Conservation (phyloP, 495 filamentous ascomycete genomes). For the Geopyxis carbonaria region DNA sequence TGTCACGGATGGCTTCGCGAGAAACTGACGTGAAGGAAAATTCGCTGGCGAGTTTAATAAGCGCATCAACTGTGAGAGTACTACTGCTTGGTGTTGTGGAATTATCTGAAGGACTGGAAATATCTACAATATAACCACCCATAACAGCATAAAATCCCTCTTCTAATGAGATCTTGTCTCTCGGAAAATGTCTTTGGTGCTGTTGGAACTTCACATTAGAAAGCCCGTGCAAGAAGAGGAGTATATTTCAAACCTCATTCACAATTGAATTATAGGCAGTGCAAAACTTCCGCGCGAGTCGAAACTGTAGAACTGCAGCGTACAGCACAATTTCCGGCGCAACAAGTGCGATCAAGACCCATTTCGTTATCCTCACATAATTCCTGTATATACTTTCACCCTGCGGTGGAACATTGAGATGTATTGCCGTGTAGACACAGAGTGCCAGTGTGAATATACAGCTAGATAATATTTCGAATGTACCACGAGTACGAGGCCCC, state of each 20-base stretch:
- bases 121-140: conserved; percentile 19
- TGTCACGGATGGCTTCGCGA: conserved; percentile 6
- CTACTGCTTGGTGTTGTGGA: not conserved
- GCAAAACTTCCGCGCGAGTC: not conserved
- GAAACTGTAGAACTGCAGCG: not conserved
- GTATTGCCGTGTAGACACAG: conserved; percentile 14
- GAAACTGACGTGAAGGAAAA: not conserved
- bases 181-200: not conserved
- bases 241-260: not conserved
- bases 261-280: not conserved
- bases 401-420: conserved; percentile 7
- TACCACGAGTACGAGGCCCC: conserved; percentile 11
- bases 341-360: conserved; percentile 7
- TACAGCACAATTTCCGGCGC: conserved; percentile 6
- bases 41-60: not conserved
- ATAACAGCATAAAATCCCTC: conserved; percentile 15
- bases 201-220: not conserved
- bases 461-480: conserved; percentile 12
- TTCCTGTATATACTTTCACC: not conserved
- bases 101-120: not conserved
- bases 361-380: conserved; percentile 1
- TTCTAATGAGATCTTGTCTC: not conserved
- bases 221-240: not conserved
- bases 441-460: conserved; percentile 19
- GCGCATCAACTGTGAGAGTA: not conserved